Conservation (phyloP, 2,329 filamentous ascomycete species). For the Sclerotinia trifoliorum region DNA sequence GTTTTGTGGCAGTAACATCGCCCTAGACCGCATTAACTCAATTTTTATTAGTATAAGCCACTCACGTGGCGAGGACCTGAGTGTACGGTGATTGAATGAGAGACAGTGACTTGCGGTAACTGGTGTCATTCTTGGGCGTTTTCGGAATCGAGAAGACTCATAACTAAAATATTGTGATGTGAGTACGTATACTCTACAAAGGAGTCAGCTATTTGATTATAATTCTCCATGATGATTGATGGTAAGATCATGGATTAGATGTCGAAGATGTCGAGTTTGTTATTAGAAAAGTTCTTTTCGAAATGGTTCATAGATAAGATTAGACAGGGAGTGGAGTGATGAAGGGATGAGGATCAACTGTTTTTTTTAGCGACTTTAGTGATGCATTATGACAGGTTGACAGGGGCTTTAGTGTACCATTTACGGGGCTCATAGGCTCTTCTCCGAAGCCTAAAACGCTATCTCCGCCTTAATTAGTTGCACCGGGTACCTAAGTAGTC, state of each 20-base stretch:
- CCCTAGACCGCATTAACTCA: not conserved
- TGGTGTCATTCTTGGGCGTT: not conserved
- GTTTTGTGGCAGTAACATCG: not conserved
- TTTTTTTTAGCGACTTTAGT: not conserved
- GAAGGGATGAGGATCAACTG: not conserved
- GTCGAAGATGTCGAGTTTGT: not conserved
- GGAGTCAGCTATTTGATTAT: not conserved
- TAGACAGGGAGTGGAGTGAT: not conserved
- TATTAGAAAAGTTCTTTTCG: not conserved
- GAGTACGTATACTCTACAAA: not conserved
- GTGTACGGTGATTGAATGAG: not conserved
- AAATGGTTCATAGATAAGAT: not conserved
- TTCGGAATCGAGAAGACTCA: not conserved
- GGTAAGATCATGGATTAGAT: not conserved
- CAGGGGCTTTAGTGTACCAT: not conserved
- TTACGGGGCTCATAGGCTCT: constrained; percentile 1
- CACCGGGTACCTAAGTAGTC: not conserved
- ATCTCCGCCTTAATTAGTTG: constrained; percentile 6
- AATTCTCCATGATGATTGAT: constrained; percentile 1
- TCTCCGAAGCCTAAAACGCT: constrained; percentile 16
- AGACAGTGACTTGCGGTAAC: not conserved
- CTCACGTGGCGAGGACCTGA: constrained; percentile 2
- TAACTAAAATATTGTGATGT: not conserved
- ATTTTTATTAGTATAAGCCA: not conserved
- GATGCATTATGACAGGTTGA: constrained; percentile 3